These are phyloP conservation scores for Aspergillus biplanus DNA, from an alignment of 495 filamentous ascomycete genomes.

Conservation along the genomic window DNA sequence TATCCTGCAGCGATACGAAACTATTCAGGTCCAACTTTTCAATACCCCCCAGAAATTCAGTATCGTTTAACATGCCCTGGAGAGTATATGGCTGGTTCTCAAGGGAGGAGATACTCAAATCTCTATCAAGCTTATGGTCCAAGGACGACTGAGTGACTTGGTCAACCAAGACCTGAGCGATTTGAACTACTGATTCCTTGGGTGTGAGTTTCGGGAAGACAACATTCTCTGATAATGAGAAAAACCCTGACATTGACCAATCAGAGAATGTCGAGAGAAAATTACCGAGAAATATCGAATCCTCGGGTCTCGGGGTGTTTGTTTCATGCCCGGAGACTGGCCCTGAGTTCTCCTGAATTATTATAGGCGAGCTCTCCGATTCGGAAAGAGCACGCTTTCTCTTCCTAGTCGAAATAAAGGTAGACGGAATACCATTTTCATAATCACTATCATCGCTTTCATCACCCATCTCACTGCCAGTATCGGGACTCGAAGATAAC, in stretches of 20 bases:
- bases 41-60: conserved; percentile 34
- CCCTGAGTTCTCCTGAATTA: conserved; percentile 36
- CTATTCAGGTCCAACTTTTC: conserved; percentile 43
- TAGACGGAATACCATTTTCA: conserved; percentile 29
- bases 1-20: conserved; percentile 44
- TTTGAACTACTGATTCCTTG: conserved; percentile 45
- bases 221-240: conserved; percentile 40
- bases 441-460: conserved; percentile 36
- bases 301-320: conserved; percentile 30
- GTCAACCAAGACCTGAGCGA: conserved; percentile 53
- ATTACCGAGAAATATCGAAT: conserved; percentile 47
- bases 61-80: conserved; percentile 35
- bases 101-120: conserved; percentile 34
- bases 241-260: conserved; percentile 49
- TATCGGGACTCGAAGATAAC: conserved; percentile 29
- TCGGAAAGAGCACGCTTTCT: conserved; percentile 47
- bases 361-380: conserved; percentile 33
- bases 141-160: conserved; percentile 54
- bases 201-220: conserved; percentile 37
- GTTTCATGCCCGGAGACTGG: conserved; percentile 29
- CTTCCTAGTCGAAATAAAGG: conserved; percentile 35
- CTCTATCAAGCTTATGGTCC: conserved; percentile 39
- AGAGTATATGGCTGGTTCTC: conserved; percentile 33
- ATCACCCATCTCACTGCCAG: conserved; percentile 38
- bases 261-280: conserved; percentile 51